Evolutionary conservation across 768 basidiomycete species (phyloP).

Genomic region (Mycena floridula): DNA sequence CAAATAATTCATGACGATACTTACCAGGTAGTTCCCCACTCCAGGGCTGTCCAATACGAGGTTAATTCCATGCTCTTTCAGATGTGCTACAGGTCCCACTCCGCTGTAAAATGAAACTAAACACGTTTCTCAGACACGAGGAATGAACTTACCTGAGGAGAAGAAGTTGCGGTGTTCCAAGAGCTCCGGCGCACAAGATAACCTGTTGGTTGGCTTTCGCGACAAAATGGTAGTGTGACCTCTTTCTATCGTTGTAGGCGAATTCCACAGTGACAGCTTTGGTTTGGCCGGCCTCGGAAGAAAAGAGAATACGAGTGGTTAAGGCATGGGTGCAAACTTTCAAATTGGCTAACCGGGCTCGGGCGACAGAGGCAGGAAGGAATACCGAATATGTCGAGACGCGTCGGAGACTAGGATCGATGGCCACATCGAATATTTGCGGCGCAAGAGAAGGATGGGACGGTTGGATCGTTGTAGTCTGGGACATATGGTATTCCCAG

Average conservation of each 20-base stretch:
- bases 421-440: too few relatives aligned
- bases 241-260: not conserved
- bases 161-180: conserved; percentile 29
- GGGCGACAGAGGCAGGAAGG: not conserved
- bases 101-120: conserved; percentile 25
- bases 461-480: too few relatives aligned
- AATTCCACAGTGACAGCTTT: not conserved
- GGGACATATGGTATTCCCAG: too few relatives aligned
- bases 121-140: conserved; percentile 4
- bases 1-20: not conserved
- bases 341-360: not conserved
- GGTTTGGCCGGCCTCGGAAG: not conserved
- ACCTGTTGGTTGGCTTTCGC: conserved; percentile 38
- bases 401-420: too few relatives aligned
- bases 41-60: conserved; percentile 30
- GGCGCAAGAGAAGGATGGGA: too few relatives aligned
- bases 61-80: conserved; percentile 28
- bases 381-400: not conserved
- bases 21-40: conserved; percentile 20
- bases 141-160: conserved; percentile 13
- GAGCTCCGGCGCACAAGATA: conserved; percentile 28
- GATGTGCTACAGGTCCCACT: conserved; percentile 31
- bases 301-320: not conserved
- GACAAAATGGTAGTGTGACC: too few relatives aligned
- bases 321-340: not conserved